phyloP scores from a whole-genome alignment of 306 rosid genomes.

The Gastrolobium bilobum region DNA sequence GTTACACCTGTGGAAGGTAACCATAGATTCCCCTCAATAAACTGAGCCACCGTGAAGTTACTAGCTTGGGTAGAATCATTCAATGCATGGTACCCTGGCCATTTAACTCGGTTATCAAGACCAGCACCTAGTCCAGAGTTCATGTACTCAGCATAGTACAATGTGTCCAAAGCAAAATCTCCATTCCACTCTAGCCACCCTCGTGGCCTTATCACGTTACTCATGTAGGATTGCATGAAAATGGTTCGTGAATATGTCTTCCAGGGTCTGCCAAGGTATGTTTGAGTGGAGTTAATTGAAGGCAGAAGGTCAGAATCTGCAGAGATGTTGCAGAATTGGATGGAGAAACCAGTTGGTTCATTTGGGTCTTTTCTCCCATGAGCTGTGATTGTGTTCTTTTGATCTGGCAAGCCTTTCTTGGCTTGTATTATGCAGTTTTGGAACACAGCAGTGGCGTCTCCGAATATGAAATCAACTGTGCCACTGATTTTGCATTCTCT shows the following conservation, averaged over 20 bases:
- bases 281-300: conserved; percentile 42
- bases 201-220: conserved; percentile 59
- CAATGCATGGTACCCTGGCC: conserved; percentile 77
- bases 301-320: conserved; percentile 69
- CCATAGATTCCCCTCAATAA: conserved; percentile 83
- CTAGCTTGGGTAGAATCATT: conserved; percentile 56
- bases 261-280: conserved; percentile 93
- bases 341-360: conserved; percentile 81
- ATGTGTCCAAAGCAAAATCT: conserved; percentile 56
- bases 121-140: conserved; percentile 77
- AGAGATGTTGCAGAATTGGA: conserved; percentile 81
- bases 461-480: conserved; percentile 87
- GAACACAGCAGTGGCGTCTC: conserved; percentile 77
- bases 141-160: conserved; percentile 79
- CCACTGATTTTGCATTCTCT: conserved; percentile 82
- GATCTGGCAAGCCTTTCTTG: conserved; percentile 67
- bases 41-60: conserved; percentile 68
- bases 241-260: conserved; percentile 78
- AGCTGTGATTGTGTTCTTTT: conserved; percentile 91
- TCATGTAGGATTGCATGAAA: conserved; percentile 67
- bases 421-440: conserved; percentile 72
- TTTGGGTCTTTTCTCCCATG: conserved; percentile 83
- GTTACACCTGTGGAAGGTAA: conserved; percentile 80
- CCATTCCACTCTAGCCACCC: conserved; percentile 96
- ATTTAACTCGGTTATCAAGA: conserved; percentile 53